A percentile compares a stretch with the other conserved stretches of the same genome.
These are phyloP conservation scores for Zea luxurians DNA, from an alignment of 176 grass and related monocot genomes.

Conservation along the genomic window DNA sequence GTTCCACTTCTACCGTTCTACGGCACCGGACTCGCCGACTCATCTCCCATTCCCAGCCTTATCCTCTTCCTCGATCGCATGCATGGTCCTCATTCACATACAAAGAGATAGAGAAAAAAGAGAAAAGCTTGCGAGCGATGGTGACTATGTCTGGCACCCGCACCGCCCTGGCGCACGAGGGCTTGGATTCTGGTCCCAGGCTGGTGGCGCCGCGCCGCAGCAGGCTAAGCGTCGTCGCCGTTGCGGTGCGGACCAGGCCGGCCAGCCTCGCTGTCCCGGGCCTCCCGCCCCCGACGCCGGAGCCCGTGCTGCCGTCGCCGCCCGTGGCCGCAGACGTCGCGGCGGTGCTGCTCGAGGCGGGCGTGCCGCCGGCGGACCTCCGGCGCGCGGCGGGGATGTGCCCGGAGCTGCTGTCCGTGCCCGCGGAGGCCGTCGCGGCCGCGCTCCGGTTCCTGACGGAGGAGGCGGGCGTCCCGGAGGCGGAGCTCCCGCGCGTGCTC, in stretches of 20 bases:
- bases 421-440: conserved; percentile 40
- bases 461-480: conserved; percentile 45
- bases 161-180: neutral
- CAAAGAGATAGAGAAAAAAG: neutral
- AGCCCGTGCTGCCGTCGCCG: conserved; percentile 26
- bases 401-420: conserved; percentile 71
- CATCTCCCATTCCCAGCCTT: neutral
- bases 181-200: conserved; percentile 10
- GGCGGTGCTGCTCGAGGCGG: conserved; percentile 44
- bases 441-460: conserved; percentile 62
- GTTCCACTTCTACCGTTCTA: too few relatives aligned
- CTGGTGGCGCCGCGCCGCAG: conserved; percentile 22
- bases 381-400: conserved; percentile 78
- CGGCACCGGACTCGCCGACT: neutral
- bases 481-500: conserved; percentile 59
- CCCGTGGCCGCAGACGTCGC: conserved; percentile 39
- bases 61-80: neutral
- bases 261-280: conserved; percentile 42
- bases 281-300: conserved; percentile 7
- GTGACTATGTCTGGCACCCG: conserved; percentile 1
- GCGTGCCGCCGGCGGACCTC: conserved; percentile 61
- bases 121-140: conserved; percentile 2
- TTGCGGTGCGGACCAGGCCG: conserved; percentile 44
- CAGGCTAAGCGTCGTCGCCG: conserved; percentile 34
- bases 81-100: neutral